Conservation (phyloP, 805 yeast genomes). For the Wickerhamomyces queroliae region DNA sequence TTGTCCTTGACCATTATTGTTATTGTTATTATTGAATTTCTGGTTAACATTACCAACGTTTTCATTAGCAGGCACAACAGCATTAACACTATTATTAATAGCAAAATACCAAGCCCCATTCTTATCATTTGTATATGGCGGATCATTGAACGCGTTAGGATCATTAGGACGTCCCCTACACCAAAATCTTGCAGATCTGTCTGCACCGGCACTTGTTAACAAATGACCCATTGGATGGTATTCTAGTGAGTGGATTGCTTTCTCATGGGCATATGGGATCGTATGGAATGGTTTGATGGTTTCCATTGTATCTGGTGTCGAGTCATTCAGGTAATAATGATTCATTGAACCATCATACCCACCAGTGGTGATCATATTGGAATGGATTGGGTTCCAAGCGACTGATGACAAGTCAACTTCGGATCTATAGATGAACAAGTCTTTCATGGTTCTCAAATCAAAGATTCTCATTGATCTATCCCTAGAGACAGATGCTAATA, state of each 20-base stretch:
- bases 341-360: conserved; percentile 84
- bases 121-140: conserved; percentile 66
- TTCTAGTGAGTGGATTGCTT: conserved; percentile 83
- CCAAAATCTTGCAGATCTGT: conserved; percentile 92
- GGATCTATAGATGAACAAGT: conserved; percentile 65
- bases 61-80: conserved; percentile 26
- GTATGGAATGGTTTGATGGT: conserved; percentile 42
- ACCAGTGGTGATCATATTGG: conserved; percentile 75
- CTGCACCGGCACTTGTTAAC: conserved; percentile 89
- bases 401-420: conserved; percentile 82
- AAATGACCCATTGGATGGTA: conserved; percentile 95
- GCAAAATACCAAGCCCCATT: conserved; percentile 52
- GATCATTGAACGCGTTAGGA: conserved; percentile 73
- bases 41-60: conserved; percentile 18
- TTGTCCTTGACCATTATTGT: not conserved
- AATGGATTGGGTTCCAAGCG: conserved; percentile 90
- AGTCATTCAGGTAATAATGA: conserved; percentile 60
- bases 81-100: conserved; percentile 30
- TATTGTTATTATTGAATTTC: too few species aligned
- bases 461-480: conserved; percentile 86
- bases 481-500: conserved; percentile 81
- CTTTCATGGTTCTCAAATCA: conserved; percentile 83
- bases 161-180: conserved; percentile 89
- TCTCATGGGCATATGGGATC: conserved; percentile 92
- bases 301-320: conserved; percentile 30